Evolutionary conservation across 306 rosid genomes (phyloP).

Genomic region (Psophocarpus tetragonolobus): DNA sequence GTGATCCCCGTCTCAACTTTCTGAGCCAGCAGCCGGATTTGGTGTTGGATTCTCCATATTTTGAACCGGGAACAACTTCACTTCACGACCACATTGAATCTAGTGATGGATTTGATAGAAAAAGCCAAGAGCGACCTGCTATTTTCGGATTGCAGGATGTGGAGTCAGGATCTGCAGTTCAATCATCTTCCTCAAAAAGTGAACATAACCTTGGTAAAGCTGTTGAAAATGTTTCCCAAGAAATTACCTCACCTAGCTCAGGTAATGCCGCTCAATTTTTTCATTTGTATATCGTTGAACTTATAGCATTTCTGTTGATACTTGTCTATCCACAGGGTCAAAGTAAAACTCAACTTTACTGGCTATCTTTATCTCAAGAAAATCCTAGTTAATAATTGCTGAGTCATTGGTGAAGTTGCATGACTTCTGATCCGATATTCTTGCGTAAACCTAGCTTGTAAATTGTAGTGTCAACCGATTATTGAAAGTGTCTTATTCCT

Average conservation of each 20-base stretch:
- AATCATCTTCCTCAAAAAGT: slow-evolving; percentile 60
- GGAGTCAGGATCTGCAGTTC: slow-evolving; percentile 61
- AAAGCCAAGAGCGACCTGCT: slow-evolving; percentile 43
- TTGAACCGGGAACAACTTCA: slow-evolving; percentile 50
- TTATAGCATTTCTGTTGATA: not conserved
- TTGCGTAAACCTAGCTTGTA: not conserved
- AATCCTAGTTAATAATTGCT: not conserved
- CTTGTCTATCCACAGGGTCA: not conserved
- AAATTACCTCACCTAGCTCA: slow-evolving; percentile 63
- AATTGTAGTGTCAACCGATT: not conserved
- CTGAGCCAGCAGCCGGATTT: slow-evolving; percentile 70
- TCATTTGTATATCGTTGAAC: not conserved
- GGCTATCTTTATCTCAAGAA: not conserved
- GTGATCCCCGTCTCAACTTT: slow-evolving; percentile 76
- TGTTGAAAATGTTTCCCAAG: slow-evolving; percentile 52
- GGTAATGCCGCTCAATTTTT: slow-evolving; percentile 39
- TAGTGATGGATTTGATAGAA: slow-evolving; percentile 39
- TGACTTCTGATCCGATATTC: not conserved
- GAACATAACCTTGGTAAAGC: slow-evolving; percentile 55
- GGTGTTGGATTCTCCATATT: slow-evolving; percentile 68
- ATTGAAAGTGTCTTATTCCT: not conserved
- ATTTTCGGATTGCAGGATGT: slow-evolving; percentile 53
- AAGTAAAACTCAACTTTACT: not conserved
- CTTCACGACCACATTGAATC: slow-evolving; percentile 47
- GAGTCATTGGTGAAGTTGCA: slow-evolving; percentile 14